These are phyloP conservation scores for Gnaphalium uliginosum DNA, from an alignment of 129 eudicot species.

Conservation along the genomic window DNA sequence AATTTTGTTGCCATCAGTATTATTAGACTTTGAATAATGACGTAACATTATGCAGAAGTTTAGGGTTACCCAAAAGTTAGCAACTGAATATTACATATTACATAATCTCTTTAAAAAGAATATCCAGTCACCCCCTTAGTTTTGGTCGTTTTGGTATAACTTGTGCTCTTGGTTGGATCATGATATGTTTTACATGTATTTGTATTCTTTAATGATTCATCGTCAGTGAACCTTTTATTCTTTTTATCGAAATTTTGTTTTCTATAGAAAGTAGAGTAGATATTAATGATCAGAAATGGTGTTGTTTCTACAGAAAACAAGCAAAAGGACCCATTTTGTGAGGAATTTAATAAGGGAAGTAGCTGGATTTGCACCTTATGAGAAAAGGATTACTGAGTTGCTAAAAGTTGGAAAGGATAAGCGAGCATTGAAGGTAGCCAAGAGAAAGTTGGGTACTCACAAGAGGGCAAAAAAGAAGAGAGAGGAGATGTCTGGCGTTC, in stretches of 20 bases:
- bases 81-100: neutral
- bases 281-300: neutral
- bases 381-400: slow-evolving; percentile 33
- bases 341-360: slow-evolving; percentile 27
- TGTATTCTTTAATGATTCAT: neutral
- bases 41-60: neutral
- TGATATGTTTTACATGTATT: neutral
- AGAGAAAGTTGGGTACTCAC: slow-evolving; percentile 36
- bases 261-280: neutral
- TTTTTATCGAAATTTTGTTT: neutral
- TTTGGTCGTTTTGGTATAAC: neutral
- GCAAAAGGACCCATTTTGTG: slow-evolving; percentile 21
- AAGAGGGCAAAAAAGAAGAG: slow-evolving; percentile 37
- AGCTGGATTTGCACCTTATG: slow-evolving; percentile 32
- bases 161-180: neutral
- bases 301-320: slow-evolving; percentile 13
- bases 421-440: slow-evolving; percentile 32
- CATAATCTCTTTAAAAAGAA: neutral
- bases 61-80: neutral
- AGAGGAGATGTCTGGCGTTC: slow-evolving; percentile 30
- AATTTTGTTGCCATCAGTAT: no score
- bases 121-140: neutral
- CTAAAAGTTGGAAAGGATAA: slow-evolving; percentile 33
- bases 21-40: no score
- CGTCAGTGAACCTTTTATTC: neutral